Evolutionary conservation across 257 asterid species (phyloP).

Genomic region (Ballota nigra): DNA sequence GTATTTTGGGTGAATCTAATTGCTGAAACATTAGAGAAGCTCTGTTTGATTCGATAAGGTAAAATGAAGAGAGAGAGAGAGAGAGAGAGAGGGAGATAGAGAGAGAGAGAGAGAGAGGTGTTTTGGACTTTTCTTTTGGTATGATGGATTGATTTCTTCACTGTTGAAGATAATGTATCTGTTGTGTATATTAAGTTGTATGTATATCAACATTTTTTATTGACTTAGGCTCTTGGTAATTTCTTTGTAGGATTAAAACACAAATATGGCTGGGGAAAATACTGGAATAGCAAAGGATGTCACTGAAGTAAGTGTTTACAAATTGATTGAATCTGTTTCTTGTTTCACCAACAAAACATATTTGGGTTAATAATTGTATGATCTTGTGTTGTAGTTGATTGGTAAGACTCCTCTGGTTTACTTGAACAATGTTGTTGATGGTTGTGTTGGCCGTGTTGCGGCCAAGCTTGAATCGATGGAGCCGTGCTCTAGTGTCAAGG

Average conservation of each 20-base stretch:
- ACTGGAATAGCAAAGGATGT: conserved; percentile 86
- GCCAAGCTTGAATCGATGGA: conserved; percentile 98
- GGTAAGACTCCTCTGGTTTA: conserved; percentile 95
- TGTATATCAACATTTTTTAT: neutral
- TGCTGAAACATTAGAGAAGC: neutral
- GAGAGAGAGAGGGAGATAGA: neutral
- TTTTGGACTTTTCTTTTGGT: neutral
- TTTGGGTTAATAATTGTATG: conserved; percentile 1
- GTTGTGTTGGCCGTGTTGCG: conserved; percentile 91
- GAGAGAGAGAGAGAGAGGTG: neutral
- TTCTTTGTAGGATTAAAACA: conserved; percentile 36
- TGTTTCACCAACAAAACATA: neutral
- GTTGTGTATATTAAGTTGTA: neutral
- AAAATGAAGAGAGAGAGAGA: neutral
- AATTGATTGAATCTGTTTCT: conserved; percentile 7
- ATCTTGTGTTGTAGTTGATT: conserved; percentile 58
- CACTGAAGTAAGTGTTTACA: conserved; percentile 67
- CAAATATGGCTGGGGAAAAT: conserved; percentile 58
- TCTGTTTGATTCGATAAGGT: conserved; percentile 14
- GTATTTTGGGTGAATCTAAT: neutral
- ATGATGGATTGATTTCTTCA: neutral
- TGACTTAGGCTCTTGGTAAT: conserved; percentile 16
- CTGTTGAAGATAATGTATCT: neutral
- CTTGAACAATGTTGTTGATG: conserved; percentile 84
- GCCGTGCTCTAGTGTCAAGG: conserved; percentile 99